These are phyloP conservation scores for Candida albicans DNA, from an alignment of 1,139 yeast species.

Conservation along the genomic window DNA sequence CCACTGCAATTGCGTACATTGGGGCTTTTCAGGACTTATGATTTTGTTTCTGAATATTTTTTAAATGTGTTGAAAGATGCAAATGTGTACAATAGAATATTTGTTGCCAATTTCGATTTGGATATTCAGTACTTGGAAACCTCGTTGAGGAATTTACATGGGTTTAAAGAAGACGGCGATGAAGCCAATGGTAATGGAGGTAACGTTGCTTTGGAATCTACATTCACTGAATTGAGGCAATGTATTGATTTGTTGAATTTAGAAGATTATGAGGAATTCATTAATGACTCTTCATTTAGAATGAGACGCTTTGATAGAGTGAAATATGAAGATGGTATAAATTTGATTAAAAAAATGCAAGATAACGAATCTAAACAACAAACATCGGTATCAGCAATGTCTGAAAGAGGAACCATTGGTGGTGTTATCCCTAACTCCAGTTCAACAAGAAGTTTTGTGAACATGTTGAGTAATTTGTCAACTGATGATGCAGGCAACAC, in stretches of 20 bases:
- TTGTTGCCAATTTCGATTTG: constrained; percentile 45
- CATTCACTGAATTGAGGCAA: constrained; percentile 48
- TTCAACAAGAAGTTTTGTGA: constrained; percentile 9
- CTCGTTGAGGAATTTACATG: constrained; percentile 36
- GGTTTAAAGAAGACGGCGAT: constrained; percentile 8
- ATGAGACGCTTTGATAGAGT: constrained; percentile 45
- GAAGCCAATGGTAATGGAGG: constrained; percentile 33
- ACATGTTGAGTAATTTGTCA: constrained; percentile 6
- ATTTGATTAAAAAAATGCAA: constrained; percentile 39
- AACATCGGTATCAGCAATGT: background rate
- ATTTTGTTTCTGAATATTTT: constrained; percentile 75
- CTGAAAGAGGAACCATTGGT: constrained; percentile 3
- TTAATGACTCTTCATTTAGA: constrained; percentile 38
- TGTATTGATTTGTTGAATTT: constrained; percentile 42
- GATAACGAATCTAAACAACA: constrained; percentile 4
- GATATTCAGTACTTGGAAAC: constrained; percentile 43
- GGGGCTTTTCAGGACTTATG: constrained; percentile 82
- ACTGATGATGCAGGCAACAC: constrained; percentile 15
- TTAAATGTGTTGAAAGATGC: constrained; percentile 58
- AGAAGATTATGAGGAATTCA: constrained; percentile 39
- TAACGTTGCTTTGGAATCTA: constrained; percentile 43
- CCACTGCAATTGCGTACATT: constrained; percentile 78
- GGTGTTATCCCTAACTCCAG: constrained; percentile 7
- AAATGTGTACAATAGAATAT: constrained; percentile 36
- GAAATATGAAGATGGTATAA: constrained; percentile 42